phyloP scores from a whole-genome alignment of 179 eudicot genomes.

The Silene noctiflora region DNA sequence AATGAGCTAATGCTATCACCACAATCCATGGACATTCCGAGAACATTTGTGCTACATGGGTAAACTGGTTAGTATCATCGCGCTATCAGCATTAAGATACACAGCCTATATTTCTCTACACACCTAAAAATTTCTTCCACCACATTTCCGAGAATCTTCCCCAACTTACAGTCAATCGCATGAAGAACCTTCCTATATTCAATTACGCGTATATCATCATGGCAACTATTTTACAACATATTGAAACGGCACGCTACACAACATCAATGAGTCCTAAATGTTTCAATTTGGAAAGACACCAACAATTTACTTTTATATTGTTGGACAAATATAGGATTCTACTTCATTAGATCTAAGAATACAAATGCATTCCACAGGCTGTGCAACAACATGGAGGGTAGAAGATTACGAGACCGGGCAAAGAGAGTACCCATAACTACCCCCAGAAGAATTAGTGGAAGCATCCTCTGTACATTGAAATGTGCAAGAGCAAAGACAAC shows the following conservation, averaged over 20 bases:
- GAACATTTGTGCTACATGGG: no score
- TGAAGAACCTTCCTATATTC: background rate
- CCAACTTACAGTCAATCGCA: background rate
- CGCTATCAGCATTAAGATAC: no score
- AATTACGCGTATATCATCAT: no score
- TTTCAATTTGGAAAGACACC: conserved; percentile 19
- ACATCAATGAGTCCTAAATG: background rate
- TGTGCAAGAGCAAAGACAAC: conserved; percentile 81
- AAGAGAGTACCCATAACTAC: conserved; percentile 70
- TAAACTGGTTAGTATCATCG: no score
- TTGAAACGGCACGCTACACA: background rate
- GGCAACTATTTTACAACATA: background rate
- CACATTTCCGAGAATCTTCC: no score
- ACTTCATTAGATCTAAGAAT: conserved; percentile 80
- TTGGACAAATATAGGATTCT: conserved; percentile 14
- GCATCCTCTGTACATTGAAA: conserved; percentile 74
- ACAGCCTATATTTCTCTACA: no score
- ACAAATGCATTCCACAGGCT: conserved; percentile 89
- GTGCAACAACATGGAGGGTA: conserved; percentile 76
- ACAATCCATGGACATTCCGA: no score
- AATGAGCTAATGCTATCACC: no score
- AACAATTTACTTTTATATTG: conserved; percentile 24
- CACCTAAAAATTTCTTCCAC: no score
- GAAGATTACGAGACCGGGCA: conserved; percentile 67
- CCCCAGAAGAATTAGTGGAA: conserved; percentile 74